Evolutionary conservation across 805 yeast species (phyloP).

Genomic region (Brettanomyces custersianus): DNA sequence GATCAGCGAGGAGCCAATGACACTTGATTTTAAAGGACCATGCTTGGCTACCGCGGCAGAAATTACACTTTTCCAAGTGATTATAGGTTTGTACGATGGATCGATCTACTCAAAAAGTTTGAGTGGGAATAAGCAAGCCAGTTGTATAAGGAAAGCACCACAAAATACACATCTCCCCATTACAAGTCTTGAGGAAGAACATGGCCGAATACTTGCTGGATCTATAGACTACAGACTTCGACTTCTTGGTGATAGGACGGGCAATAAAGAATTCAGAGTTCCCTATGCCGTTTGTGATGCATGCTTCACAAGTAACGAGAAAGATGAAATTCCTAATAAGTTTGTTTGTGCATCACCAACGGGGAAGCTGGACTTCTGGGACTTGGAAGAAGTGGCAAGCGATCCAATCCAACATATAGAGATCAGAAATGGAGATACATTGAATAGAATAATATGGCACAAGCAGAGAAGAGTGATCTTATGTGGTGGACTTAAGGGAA

Average conservation of each 20-base stretch:
- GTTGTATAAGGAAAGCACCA: too few relatives aligned
- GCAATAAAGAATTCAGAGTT: neutral
- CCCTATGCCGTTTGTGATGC: conserved; percentile 1
- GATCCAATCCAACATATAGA: neutral
- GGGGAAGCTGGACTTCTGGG: conserved; percentile 1
- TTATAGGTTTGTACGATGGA: conserved; percentile 18
- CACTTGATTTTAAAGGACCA: conserved; percentile 2
- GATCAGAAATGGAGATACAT: neutral
- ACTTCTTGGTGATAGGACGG: neutral
- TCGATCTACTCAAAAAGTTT: conserved; percentile 9
- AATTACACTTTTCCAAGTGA: conserved; percentile 12
- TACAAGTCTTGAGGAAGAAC: conserved; percentile 10
- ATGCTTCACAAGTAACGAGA: neutral
- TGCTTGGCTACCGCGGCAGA: conserved; percentile 12
- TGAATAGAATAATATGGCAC: conserved; percentile 7
- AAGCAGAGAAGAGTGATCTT: conserved; percentile 2
- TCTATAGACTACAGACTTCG: conserved; percentile 5
- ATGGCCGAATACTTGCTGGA: conserved; percentile 5
- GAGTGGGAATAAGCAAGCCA: too few relatives aligned
- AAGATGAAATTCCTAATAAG: neutral
- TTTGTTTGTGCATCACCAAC: neutral
- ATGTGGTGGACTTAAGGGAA: conserved; percentile 21
- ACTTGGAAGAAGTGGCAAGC: neutral
- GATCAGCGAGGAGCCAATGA: conserved; percentile 8
- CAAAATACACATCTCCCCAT: conserved; percentile 9